These are phyloP conservation scores for Trichoderma cornu-damae DNA, from an alignment of 2,329 filamentous ascomycete species.

Conservation along the genomic window DNA sequence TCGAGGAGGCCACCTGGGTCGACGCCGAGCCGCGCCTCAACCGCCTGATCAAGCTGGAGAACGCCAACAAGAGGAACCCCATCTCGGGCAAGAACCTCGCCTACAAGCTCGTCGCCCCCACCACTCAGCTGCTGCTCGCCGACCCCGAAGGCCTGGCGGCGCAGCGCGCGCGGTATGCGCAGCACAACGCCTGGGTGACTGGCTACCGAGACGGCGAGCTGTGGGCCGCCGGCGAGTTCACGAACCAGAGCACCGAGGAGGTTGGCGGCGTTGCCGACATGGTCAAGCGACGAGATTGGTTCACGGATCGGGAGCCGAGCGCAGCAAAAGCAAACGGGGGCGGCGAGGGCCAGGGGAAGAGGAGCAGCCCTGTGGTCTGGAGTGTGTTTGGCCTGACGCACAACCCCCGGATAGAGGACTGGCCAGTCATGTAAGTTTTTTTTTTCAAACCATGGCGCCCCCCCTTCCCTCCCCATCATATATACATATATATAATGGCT, in stretches of 20 bases:
- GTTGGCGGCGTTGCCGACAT: conserved; percentile 43
- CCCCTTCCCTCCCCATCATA: rapidly evolving
- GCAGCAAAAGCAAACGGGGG: neutral
- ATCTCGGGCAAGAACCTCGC: conserved; percentile 46
- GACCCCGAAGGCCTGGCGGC: conserved; percentile 41
- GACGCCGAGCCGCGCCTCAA: conserved; percentile 52
- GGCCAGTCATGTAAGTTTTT: conserved; percentile 49
- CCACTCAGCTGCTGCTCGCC: conserved; percentile 45
- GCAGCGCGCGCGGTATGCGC: conserved; percentile 41
- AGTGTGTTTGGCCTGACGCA: conserved; percentile 46
- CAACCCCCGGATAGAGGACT: conserved; percentile 45
- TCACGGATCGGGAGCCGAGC: conserved; percentile 28
- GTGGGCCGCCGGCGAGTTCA: conserved; percentile 48
- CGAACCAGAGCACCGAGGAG: conserved; percentile 44
- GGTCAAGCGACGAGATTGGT: conserved; percentile 44
- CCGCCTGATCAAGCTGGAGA: conserved; percentile 46
- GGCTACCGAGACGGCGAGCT: conserved; percentile 46
- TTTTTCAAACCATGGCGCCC: too few species aligned
- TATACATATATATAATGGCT: neutral
- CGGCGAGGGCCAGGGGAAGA: conserved; percentile 18
- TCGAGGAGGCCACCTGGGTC: conserved; percentile 44
- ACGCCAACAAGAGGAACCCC: conserved; percentile 40
- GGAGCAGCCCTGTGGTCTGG: conserved; percentile 40
- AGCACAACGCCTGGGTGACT: conserved; percentile 46
- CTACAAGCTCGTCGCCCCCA: conserved; percentile 44